These are phyloP conservation scores for Centella asiatica DNA, from an alignment of 129 eudicot species.

Conservation along the genomic window DNA sequence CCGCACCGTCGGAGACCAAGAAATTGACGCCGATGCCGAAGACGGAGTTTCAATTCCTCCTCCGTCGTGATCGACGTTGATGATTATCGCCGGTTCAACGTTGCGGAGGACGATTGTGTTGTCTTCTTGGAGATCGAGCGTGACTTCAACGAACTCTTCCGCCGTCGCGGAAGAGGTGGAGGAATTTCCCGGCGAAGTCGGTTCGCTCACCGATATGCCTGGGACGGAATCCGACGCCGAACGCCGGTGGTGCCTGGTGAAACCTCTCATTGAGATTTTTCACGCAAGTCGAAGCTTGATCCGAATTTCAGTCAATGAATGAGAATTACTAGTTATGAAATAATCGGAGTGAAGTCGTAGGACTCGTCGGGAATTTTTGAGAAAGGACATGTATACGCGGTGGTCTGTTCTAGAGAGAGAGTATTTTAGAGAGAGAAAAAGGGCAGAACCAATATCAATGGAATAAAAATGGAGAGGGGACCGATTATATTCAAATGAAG, in stretches of 20 bases:
- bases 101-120: constrained; percentile 85
- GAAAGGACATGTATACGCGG: constrained; percentile 36
- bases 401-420: background rate
- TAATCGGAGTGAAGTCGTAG: no score
- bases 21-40: constrained; percentile 38
- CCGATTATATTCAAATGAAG: no score
- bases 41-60: constrained; percentile 26
- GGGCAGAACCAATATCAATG: no score
- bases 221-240: constrained; percentile 75
- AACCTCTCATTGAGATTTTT: constrained; percentile 35
- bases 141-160: constrained; percentile 91
- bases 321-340: no score
- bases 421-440: constrained; percentile 16
- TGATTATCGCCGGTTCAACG: constrained; percentile 87
- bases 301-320: background rate
- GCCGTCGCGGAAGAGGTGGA: constrained; percentile 33
- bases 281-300: background rate
- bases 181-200: constrained; percentile 58
- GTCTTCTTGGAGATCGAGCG: constrained; percentile 88
- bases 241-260: constrained; percentile 57
- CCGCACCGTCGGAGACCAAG: constrained; percentile 59
- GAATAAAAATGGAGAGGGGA: no score
- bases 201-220: constrained; percentile 25
- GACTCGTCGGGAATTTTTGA: constrained; percentile 26
- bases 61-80: constrained; percentile 19